Conservation (phyloP, 2,329 filamentous ascomycete species). For the Neoascochyta sp. region DNA sequence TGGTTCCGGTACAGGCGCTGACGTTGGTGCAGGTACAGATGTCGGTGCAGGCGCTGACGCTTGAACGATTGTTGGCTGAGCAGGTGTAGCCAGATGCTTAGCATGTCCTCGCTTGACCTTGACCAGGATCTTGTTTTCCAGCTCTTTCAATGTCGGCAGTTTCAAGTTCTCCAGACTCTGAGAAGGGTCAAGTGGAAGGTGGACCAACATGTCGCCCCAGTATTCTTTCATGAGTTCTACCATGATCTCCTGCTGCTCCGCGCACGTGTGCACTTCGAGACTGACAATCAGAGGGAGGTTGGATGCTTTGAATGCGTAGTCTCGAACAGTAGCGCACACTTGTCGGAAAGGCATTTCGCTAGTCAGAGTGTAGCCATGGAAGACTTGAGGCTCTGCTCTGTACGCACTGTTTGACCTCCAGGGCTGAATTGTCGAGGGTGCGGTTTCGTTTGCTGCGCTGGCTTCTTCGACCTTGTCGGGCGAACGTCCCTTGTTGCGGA, state of each 20-base stretch:
- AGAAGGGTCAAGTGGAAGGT: slow-evolving; percentile 46
- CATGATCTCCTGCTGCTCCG: slow-evolving; percentile 85
- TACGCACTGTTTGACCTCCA: slow-evolving; percentile 31
- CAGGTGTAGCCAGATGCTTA: slow-evolving; percentile 23
- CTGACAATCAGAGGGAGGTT: slow-evolving; percentile 85
- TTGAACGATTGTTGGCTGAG: slow-evolving; percentile 30
- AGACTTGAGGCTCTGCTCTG: slow-evolving; percentile 68
- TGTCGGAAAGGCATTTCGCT: slow-evolving; percentile 81
- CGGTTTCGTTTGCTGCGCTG: slow-evolving; percentile 8
- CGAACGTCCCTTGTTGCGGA: slow-evolving; percentile 27
- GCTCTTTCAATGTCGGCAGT: slow-evolving; percentile 59
- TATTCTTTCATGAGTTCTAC: slow-evolving; percentile 89
- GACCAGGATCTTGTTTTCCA: slow-evolving; percentile 70
- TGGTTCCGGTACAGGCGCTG: no score
- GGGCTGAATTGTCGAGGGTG: slow-evolving; percentile 22
- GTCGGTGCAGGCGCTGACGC: no score
- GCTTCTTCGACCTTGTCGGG: slow-evolving; percentile 8
- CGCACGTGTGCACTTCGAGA: slow-evolving; percentile 81
- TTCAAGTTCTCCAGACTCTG: slow-evolving; percentile 54
- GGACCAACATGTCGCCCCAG: slow-evolving; percentile 73
- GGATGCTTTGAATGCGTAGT: slow-evolving; percentile 70
- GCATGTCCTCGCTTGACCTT: slow-evolving; percentile 48
- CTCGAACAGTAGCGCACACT: slow-evolving; percentile 75
- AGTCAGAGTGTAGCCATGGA: slow-evolving; percentile 81
- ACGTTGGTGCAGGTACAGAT: no score